Evolutionary conservation across 768 basidiomycete species (phyloP).

Genomic region (Suillus subluteus): DNA sequence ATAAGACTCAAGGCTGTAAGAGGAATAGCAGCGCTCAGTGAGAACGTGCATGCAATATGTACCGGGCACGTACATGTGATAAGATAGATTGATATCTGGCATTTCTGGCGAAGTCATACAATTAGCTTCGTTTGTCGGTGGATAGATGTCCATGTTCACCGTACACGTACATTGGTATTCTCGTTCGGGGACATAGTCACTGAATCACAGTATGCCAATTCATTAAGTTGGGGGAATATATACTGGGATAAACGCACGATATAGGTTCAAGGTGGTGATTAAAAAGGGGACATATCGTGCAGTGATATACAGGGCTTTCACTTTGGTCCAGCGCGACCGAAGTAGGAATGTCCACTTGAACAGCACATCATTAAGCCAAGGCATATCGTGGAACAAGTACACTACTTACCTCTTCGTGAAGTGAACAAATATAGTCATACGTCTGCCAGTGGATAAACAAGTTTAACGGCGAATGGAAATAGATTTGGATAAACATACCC

Average conservation of each 20-base stretch:
- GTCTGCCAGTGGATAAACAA: neutral
- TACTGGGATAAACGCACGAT: neutral
- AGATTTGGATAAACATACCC: neutral
- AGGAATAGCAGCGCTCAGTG: neutral
- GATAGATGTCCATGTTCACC: neutral
- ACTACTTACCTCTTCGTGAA: neutral
- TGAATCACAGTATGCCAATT: neutral
- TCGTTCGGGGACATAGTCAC: neutral
- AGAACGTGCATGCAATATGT: neutral
- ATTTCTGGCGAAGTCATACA: neutral
- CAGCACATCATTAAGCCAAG: neutral
- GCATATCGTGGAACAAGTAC: neutral
- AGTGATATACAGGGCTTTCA: neutral
- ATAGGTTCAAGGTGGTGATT: neutral
- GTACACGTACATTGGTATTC: neutral
- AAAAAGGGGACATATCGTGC: neutral
- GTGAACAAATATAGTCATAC: neutral
- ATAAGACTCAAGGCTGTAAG: neutral
- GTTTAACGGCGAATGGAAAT: neutral
- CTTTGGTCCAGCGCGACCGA: neutral
- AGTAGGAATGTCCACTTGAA: slow-evolving; percentile 2
- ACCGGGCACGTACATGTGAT: neutral
- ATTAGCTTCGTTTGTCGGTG: neutral
- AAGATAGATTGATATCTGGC: neutral
- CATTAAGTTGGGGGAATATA: neutral